Evolutionary conservation across 163 green algal species (phyloP).

Genomic region (Smithsoniella earleae): DNA sequence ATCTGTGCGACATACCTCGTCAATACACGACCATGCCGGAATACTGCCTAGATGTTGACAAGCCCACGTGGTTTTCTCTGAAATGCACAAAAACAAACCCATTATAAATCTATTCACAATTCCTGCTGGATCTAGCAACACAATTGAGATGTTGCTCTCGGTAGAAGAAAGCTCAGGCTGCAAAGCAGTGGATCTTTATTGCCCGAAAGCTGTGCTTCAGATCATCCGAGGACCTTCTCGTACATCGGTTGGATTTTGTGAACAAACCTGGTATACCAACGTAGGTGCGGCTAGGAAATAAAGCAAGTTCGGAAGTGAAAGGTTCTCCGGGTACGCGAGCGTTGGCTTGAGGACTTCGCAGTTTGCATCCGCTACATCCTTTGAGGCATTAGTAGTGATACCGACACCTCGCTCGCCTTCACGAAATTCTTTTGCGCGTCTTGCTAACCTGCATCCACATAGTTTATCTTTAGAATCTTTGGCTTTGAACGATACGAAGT

Average conservation of each 20-base stretch:
- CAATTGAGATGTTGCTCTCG: not conserved
- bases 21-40: too few relatives aligned
- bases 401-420: constrained; percentile 19
- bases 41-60: too few relatives aligned
- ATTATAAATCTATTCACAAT: too few relatives aligned
- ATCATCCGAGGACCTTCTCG: not conserved
- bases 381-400: not conserved
- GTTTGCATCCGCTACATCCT: not conserved
- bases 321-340: constrained; percentile 74
- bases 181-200: too few relatives aligned
- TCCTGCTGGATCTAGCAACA: not conserved
- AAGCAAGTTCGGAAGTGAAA: constrained; percentile 62
- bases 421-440: not conserved
- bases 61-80: constrained; percentile 33
- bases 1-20: too few relatives aligned
- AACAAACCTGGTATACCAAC: constrained; percentile 54
- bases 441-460: not conserved
- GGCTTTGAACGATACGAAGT: not conserved
- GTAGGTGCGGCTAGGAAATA: constrained; percentile 85
- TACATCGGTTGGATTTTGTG: not conserved
- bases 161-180: not conserved
- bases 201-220: too few relatives aligned
- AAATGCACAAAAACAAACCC: not conserved
- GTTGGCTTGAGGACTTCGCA: not conserved
- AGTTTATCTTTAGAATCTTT: not conserved